Evolutionary conservation across 1,284 basidiomycete genomes (phyloP), one percentile per base, ranked within the genome.

Genomic region (Fereydounia khargensis): DNA sequence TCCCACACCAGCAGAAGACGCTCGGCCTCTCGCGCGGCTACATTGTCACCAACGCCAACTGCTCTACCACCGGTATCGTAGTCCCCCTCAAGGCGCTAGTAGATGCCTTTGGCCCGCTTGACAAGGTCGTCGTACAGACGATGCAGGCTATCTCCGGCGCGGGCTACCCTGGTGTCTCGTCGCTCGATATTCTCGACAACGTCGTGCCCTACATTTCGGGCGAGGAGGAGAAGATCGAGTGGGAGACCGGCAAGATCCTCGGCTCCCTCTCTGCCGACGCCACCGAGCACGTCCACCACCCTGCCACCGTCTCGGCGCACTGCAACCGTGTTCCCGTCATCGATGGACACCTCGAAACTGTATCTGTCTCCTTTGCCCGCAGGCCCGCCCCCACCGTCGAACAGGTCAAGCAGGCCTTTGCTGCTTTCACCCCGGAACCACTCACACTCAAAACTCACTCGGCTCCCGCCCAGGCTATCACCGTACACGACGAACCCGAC

Each of bases 41-140:
- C 81, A 94, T 99, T 76, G 86, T 98, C 57, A 94, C 91, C 47
- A 99, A 99, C 77, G 95, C 95, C 63, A 98, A 98, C 80, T 98
- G 95, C 80, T 89, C 90, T 25, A 97, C 95, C 14, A 99, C 95
- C 2, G 94, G 88, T 20, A 82, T 89, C 58, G 91, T 95, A 54
- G 86, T 98, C 33, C 91, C 92, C 11, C 85, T 99, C 60, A 84
- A 86, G 46, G 94, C 94, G 0, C 84, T 99, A 63, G 91, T 97
- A 78, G 84, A 84, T 59, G 82, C 86, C 0, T 99, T 98, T 63
- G 95, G 95, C 2, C 91, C 92, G 13, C 80, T 99, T 67, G 90
- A 96, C 68, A 84, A 85, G 10, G 84, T 91, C 65, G 80, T 96
- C 71, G 86, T 92, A 73, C 94, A 89, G 18, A 99, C 95, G 2